Evolutionary conservation across 179 eudicot species (phyloP).

Genomic region (Camellia oleifera): DNA sequence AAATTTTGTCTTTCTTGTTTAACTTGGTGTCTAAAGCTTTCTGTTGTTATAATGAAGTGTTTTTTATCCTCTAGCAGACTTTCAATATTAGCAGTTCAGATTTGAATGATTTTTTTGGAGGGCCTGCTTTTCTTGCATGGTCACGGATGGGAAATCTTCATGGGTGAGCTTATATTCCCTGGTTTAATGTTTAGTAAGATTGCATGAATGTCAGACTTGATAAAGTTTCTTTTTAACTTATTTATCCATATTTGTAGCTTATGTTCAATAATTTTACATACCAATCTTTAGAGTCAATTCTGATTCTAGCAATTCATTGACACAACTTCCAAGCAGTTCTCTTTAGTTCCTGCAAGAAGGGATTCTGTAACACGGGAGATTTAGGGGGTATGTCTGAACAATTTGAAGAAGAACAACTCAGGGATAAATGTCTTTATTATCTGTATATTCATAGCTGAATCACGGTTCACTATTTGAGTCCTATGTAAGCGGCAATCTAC

Average conservation of each 20-base stretch:
- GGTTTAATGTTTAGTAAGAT: neutral
- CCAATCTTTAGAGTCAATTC: neutral
- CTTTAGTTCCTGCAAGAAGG: neutral
- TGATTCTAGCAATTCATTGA: neutral
- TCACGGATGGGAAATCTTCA: constrained; percentile 55
- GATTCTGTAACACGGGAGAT: neutral
- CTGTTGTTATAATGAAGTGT: neutral
- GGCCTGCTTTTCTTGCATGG: constrained; percentile 64
- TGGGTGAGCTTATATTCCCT: constrained; percentile 29
- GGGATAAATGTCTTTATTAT: too few relatives aligned
- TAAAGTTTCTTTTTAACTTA: neutral
- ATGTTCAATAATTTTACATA: neutral
- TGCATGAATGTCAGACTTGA: neutral
- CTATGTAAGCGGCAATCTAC: neutral
- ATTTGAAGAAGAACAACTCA: neutral
- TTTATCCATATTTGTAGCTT: neutral
- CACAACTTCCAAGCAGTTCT: neutral
- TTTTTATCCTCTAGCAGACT: constrained; percentile 22
- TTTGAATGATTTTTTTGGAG: constrained; percentile 51
- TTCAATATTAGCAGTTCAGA: constrained; percentile 44
- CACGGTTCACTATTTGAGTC: neutral
- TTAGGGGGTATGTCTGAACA: neutral
- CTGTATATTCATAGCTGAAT: neutral
- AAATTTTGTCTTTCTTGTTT: neutral
- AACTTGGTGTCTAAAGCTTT: neutral